A percentile compares a stretch with the other conserved stretches of the same genome.
phyloP scores from a whole-genome alignment of 106 monocot species.

The Phalaenopsis equestris region DNA sequence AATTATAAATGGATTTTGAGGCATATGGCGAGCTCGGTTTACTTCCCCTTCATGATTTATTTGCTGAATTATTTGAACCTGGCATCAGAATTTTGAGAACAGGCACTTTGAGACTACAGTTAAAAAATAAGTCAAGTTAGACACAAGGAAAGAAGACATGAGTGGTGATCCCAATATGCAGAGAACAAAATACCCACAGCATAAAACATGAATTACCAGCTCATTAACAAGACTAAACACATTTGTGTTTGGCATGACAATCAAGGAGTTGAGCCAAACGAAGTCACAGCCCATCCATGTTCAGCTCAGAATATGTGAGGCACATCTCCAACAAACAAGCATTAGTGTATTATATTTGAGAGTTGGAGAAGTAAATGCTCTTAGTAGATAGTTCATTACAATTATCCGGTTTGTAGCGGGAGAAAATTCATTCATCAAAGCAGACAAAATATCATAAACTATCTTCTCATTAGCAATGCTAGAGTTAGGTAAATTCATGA shows the following conservation, averaged over 20 bases:
- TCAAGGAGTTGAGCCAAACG: too few relatives aligned
- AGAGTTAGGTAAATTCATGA: not conserved
- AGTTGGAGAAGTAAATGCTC: not conserved
- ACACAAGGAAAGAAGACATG: not conserved
- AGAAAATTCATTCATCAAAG: not conserved
- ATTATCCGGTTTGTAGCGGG: not conserved
- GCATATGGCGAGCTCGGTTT: constrained; percentile 97
- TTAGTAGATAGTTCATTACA: not conserved
- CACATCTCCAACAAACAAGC: not conserved
- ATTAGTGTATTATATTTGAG: constrained; percentile 1
- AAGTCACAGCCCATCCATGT: too few relatives aligned
- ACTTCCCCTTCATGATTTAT: constrained; percentile 99
- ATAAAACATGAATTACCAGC: too few relatives aligned
- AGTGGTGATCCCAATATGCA: not conserved
- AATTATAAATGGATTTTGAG: constrained; percentile 91
- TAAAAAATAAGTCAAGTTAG: not conserved
- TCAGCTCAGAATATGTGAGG: not conserved
- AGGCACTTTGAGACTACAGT: not conserved
- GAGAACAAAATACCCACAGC: not conserved
- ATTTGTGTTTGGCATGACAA: too few relatives aligned
- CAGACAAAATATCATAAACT: not conserved
- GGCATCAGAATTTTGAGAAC: constrained; percentile 4
- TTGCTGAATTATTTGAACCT: constrained; percentile 98
- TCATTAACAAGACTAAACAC: too few relatives aligned
- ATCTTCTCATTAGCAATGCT: not conserved